Evolutionary conservation across 2,329 filamentous ascomycete genomes (phyloP).

Genomic region (Plenodomus tracheiphilus): DNA sequence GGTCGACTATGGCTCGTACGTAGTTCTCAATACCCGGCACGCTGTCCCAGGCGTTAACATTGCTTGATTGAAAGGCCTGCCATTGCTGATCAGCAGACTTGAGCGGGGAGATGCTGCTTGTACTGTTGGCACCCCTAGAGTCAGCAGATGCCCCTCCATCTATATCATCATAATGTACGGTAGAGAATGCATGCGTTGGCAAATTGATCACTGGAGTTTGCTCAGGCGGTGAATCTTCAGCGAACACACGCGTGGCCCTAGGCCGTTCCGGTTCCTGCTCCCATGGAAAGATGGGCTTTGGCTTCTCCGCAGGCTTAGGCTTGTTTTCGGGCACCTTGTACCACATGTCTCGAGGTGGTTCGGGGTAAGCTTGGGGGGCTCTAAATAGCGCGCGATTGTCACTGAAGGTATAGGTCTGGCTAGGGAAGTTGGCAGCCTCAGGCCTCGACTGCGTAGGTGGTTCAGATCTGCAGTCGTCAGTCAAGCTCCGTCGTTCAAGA

Average conservation of each 20-base stretch:
- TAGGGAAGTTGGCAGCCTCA: conserved; percentile 83
- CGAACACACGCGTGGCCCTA: conserved; percentile 67
- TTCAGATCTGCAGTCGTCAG: conserved; percentile 34
- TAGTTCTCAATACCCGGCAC: conserved; percentile 86
- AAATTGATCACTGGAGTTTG: conserved; percentile 39
- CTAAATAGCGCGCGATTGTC: conserved; percentile 74
- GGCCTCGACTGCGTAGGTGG: conserved; percentile 71
- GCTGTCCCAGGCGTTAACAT: conserved; percentile 86
- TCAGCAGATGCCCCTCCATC: conserved; percentile 10
- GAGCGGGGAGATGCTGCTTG: conserved; percentile 23
- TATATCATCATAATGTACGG: conserved; percentile 33
- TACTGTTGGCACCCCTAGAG: conserved; percentile 16
- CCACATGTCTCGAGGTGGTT: conserved; percentile 85
- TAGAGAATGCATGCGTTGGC: conserved; percentile 32
- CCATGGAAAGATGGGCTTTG: conserved; percentile 86
- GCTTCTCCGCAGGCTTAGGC: conserved; percentile 61
- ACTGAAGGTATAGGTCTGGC: conserved; percentile 81
- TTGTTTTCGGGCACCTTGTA: conserved; percentile 72
- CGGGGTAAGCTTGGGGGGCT: conserved; percentile 75
- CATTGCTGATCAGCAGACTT: conserved; percentile 61
- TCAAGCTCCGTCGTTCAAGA: too few species aligned
- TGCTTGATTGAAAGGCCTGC: conserved; percentile 69
- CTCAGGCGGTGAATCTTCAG: conserved; percentile 54
- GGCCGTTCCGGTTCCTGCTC: conserved; percentile 69
- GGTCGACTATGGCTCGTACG: conserved; percentile 69